Conservation (phyloP, 257 asterid genomes). For the Lavandula angustifolia region DNA sequence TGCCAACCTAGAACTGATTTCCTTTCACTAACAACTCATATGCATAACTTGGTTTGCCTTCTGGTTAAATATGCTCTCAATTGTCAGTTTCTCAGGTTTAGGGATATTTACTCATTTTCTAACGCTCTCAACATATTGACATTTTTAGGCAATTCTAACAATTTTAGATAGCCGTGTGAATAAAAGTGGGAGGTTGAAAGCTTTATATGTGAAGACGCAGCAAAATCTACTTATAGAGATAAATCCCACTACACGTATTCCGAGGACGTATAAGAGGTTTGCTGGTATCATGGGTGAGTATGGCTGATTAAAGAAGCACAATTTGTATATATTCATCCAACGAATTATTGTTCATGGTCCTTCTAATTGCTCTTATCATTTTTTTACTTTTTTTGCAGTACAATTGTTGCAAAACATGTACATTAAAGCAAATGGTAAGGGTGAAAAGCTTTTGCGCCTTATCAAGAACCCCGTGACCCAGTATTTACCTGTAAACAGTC, state of each 20-base stretch:
- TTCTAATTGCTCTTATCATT: constrained; percentile 18
- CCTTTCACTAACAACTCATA: background rate
- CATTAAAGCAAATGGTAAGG: constrained; percentile 66
- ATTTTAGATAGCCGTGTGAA: constrained; percentile 85
- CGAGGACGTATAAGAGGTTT: constrained; percentile 84
- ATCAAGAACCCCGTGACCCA: constrained; percentile 80
- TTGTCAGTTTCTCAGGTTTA: background rate
- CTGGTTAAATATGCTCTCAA: background rate
- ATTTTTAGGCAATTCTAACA: constrained; percentile 68
- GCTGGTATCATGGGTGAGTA: constrained; percentile 89
- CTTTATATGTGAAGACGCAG: constrained; percentile 80
- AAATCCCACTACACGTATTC: constrained; percentile 87
- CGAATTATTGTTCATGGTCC: background rate
- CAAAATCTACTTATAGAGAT: constrained; percentile 78
- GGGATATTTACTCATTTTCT: constrained; percentile 16
- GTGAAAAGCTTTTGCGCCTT: constrained; percentile 73
- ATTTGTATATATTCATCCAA: background rate
- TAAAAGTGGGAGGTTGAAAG: constrained; percentile 76
- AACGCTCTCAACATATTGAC: constrained; percentile 18
- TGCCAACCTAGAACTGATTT: background rate
- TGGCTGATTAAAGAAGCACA: background rate
- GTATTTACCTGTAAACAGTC: constrained; percentile 72
- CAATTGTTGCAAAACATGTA: constrained; percentile 77
- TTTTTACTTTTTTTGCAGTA: constrained; percentile 57
- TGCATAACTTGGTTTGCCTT: background rate